These are phyloP conservation scores for Beta lomatogona DNA, from an alignment of 179 eudicot species.

Conservation along the genomic window DNA sequence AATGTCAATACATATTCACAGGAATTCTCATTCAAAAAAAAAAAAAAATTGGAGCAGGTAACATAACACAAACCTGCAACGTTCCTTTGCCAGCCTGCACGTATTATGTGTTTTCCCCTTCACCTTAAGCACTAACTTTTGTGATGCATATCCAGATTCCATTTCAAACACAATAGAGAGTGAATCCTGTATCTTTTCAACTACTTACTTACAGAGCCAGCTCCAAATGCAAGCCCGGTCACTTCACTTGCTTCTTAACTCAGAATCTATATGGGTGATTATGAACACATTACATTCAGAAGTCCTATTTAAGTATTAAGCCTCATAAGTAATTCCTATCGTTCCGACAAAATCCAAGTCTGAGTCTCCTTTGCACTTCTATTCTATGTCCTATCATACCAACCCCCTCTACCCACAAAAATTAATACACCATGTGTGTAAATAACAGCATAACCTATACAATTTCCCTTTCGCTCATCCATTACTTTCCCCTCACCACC, in stretches of 20 bases:
- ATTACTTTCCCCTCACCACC: not conserved
- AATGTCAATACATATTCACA: not conserved
- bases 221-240: not conserved
- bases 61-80: not conserved
- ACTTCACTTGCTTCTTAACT: constrained; percentile 5
- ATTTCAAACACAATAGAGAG: not conserved
- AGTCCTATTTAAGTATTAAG: not conserved
- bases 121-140: not conserved
- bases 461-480: not conserved
- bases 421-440: too few relatives aligned
- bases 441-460: too few relatives aligned
- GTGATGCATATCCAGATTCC: not conserved
- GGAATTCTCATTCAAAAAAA: not conserved
- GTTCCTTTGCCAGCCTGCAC: not conserved
- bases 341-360: not conserved
- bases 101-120: not conserved
- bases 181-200: not conserved
- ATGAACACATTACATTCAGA: not conserved
- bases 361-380: not conserved
- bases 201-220: not conserved
- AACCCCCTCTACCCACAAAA: not conserved
- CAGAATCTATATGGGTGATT: not conserved
- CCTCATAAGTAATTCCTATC: not conserved
- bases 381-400: not conserved
- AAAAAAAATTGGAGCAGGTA: not conserved